Conservation (phyloP, 164 flowering plant genomes). For the Paratinospora sagittata region DNA sequence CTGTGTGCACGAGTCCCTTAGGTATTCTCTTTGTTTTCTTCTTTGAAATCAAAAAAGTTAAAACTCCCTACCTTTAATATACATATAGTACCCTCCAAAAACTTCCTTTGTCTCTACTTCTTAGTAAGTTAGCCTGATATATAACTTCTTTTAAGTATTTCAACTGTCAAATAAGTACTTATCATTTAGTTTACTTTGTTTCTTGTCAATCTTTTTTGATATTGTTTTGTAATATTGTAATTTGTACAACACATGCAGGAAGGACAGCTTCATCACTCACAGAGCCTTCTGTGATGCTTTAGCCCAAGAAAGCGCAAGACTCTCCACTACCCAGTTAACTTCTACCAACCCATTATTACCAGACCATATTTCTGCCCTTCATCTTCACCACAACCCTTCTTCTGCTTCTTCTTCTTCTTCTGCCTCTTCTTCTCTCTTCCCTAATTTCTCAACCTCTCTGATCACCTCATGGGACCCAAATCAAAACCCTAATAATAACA, state of each 20-base stretch:
- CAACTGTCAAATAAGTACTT: not conserved
- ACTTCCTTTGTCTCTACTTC: not conserved
- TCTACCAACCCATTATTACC: slow-evolving; percentile 8
- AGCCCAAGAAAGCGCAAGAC: slow-evolving; percentile 78
- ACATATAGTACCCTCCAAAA: not conserved
- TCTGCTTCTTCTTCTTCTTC: slow-evolving; percentile 17
- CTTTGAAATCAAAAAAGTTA: not conserved
- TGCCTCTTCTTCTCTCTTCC: not conserved
- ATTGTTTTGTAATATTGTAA: too few species aligned
- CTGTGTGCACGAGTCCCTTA: not conserved
- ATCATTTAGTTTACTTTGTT: too few species aligned
- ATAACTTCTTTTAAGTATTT: not conserved
- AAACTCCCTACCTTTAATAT: too few species aligned
- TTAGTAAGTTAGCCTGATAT: not conserved
- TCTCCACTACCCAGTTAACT: slow-evolving; percentile 28
- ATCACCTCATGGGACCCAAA: slow-evolving; percentile 28
- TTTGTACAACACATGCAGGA: slow-evolving; percentile 32
- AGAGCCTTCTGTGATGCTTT: slow-evolving; percentile 84
- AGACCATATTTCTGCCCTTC: slow-evolving; percentile 11
- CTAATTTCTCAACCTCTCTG: not conserved
- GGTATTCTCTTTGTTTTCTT: not conserved
- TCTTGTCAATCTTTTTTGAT: too few species aligned
- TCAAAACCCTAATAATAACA: slow-evolving; percentile 29
- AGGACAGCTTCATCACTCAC: slow-evolving; percentile 77
- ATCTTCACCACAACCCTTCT: slow-evolving; percentile 14